These are phyloP conservation scores for Penicillium capsulatum DNA, from an alignment of 2,329 filamentous ascomycete species.

Conservation along the genomic window DNA sequence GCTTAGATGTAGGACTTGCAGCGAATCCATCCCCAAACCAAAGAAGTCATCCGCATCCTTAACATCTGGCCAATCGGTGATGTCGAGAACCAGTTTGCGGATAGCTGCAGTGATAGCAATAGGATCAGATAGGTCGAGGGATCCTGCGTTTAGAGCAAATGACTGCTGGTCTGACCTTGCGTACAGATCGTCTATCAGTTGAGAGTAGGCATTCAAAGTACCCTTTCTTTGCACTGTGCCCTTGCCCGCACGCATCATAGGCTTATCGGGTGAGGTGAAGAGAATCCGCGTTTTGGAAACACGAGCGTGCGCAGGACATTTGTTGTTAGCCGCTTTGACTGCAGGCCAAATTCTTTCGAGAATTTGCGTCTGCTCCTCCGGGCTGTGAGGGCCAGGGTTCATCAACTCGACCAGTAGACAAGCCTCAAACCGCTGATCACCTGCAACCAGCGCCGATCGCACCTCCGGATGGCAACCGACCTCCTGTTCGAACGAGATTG, in stretches of 20 bases:
- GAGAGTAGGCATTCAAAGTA: slow-evolving; percentile 1
- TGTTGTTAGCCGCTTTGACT: slow-evolving; percentile 1
- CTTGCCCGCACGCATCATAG: slow-evolving; percentile 4
- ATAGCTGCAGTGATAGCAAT: too few species aligned
- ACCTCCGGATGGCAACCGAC: background rate
- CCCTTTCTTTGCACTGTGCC: slow-evolving; percentile 4
- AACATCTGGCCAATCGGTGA: background rate
- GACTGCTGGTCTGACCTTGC: background rate
- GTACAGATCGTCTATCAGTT: slow-evolving; percentile 2
- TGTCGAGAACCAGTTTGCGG: background rate
- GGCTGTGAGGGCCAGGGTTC: background rate
- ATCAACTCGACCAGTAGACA: slow-evolving; percentile 1
- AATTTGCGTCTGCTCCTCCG: background rate
- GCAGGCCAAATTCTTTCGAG: slow-evolving; percentile 1
- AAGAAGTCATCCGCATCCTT: background rate
- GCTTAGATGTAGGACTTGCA: slow-evolving; percentile 1
- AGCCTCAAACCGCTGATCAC: slow-evolving; percentile 1
- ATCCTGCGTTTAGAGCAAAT: too few species aligned
- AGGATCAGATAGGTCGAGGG: too few species aligned
- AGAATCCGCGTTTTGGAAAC: background rate
- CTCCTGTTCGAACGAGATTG: slow-evolving; percentile 45
- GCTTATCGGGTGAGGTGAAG: background rate
- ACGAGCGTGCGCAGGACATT: slow-evolving; percentile 1
- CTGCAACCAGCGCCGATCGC: background rate
- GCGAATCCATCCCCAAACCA: slow-evolving; percentile 2